These are phyloP conservation scores for Diaporthe aspalathi DNA, from an alignment of 2,329 filamentous ascomycete species.

Conservation along the genomic window DNA sequence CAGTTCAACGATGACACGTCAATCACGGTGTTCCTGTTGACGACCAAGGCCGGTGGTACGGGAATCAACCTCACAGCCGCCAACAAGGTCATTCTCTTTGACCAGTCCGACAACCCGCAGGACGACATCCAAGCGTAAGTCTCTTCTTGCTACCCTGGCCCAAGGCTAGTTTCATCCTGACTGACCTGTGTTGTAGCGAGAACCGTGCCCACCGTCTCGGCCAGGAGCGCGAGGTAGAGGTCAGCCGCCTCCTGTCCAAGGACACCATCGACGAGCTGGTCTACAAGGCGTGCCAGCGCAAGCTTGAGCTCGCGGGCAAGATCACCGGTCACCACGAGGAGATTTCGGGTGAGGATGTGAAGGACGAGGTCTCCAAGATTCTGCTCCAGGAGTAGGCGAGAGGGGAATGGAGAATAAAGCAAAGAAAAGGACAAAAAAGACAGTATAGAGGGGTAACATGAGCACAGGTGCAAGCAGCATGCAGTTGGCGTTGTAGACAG, in stretches of 20 bases:
- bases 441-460: neutral
- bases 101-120: constrained; percentile 96
- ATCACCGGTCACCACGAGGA: constrained; percentile 55
- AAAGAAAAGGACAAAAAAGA: neutral
- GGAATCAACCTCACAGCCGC: constrained; percentile 96
- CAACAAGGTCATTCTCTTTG: constrained; percentile 98
- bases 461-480: constrained; percentile 10
- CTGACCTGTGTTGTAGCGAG: constrained; percentile 68
- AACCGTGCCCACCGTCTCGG: constrained; percentile 96
- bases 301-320: constrained; percentile 83
- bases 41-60: constrained; percentile 93
- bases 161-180: neutral
- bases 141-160: neutral
- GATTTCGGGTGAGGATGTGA: constrained; percentile 33
- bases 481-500: constrained; percentile 28
- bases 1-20: constrained; percentile 79
- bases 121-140: constrained; percentile 81
- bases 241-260: constrained; percentile 83
- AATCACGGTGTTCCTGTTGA: constrained; percentile 92
- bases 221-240: constrained; percentile 89
- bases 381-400: constrained; percentile 24
- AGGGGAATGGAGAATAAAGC: neutral
- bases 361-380: constrained; percentile 33
- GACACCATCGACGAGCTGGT: constrained; percentile 94
- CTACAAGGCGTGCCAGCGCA: constrained; percentile 89